Evolutionary conservation across 768 basidiomycete species (phyloP).

Genomic region (Lanmaoa pseudosensibilis): DNA sequence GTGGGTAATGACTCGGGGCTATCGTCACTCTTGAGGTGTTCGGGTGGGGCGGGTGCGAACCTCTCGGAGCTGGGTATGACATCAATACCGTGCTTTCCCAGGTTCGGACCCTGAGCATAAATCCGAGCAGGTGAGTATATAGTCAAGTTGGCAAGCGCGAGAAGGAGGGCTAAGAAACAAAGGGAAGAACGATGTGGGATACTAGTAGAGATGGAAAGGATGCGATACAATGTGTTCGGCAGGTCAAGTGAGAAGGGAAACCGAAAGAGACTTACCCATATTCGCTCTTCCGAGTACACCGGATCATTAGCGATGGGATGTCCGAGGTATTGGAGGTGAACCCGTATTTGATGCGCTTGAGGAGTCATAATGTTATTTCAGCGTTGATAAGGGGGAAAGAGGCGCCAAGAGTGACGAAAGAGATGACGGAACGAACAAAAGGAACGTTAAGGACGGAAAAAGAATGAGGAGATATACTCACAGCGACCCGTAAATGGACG

Average conservation of each 20-base stretch:
- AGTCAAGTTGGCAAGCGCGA: neutral
- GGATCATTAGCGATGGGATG: conserved; percentile 95
- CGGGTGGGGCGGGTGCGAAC: conserved; percentile 55
- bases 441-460: neutral
- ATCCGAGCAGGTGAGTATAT: conserved; percentile 2
- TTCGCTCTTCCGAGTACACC: conserved; percentile 77
- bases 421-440: neutral
- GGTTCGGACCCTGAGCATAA: conserved; percentile 54
- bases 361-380: conserved; percentile 4
- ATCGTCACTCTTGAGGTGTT: conserved; percentile 35
- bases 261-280: conserved; percentile 57
- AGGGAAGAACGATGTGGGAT: neutral
- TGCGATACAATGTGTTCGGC: neutral
- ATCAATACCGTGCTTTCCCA: conserved; percentile 83
- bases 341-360: conserved; percentile 93
- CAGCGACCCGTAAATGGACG: conserved; percentile 90
- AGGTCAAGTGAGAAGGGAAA: neutral
- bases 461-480: conserved; percentile 40
- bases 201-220: neutral
- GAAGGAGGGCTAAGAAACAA: neutral
- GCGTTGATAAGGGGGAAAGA: neutral
- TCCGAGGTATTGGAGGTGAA: conserved; percentile 94
- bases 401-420: neutral
- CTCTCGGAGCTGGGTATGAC: conserved; percentile 66
- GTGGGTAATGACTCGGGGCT: conserved; percentile 48